phyloP scores from a whole-genome alignment of 2,329 filamentous ascomycete species.

The Metarhizium album region DNA sequence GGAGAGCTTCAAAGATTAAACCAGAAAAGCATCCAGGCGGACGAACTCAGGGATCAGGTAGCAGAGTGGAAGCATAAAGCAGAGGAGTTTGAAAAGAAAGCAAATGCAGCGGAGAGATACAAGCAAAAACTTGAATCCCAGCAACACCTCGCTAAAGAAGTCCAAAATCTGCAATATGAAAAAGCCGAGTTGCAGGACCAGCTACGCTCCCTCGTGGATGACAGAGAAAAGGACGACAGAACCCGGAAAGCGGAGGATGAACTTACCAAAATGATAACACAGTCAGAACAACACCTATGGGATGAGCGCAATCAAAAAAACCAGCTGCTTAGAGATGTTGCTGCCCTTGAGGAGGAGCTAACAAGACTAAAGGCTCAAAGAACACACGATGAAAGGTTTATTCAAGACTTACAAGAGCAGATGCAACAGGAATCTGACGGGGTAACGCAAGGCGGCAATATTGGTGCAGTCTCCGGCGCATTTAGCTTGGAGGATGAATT shows the following conservation, averaged over 20 bases:
- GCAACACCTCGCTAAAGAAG: conserved; percentile 43
- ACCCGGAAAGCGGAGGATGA: conserved; percentile 28
- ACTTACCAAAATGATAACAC: conserved; percentile 29
- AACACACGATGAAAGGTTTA: conserved; percentile 40
- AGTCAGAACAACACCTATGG: conserved; percentile 31
- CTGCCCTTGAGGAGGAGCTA: conserved; percentile 35
- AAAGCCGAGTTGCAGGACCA: conserved; percentile 42
- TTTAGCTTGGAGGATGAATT: conserved; percentile 52
- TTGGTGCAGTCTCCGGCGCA: conserved; percentile 10
- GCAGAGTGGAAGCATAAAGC: conserved; percentile 48
- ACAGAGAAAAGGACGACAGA: conserved; percentile 22
- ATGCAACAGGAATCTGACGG: conserved; percentile 27
- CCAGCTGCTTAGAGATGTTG: conserved; percentile 33
- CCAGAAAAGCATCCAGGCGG: conserved; percentile 34
- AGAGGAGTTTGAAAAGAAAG: conserved; percentile 48
- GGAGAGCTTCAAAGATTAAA: conserved; percentile 38
- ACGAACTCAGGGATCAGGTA: conserved; percentile 47
- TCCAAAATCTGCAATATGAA: conserved; percentile 43
- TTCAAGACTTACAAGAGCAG: conserved; percentile 51
- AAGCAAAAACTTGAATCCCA: conserved; percentile 51
- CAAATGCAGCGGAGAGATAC: conserved; percentile 51
- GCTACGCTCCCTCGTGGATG: conserved; percentile 25
- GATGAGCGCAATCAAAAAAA: conserved; percentile 34
- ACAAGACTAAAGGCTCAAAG: conserved; percentile 35
- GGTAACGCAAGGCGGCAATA: conserved; percentile 11